A percentile compares a stretch with the other conserved stretches of the same genome.
Evolutionary conservation across 2,329 filamentous ascomycete genomes (phyloP).

Genomic region (Microascus cirrosus): DNA sequence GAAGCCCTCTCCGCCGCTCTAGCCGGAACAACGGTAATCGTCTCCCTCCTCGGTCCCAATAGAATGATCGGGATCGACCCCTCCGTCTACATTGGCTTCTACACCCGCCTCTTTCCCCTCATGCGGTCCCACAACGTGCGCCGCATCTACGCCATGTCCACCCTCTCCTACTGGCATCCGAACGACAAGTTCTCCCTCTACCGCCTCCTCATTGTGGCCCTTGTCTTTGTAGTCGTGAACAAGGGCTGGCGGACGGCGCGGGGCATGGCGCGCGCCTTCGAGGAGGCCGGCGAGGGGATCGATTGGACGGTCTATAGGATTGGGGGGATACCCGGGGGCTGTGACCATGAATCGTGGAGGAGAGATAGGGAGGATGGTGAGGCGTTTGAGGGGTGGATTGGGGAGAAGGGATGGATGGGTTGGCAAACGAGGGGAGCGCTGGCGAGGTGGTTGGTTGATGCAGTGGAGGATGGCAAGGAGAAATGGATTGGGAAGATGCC

Average conservation of each 20-base stretch:
- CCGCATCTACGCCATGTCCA: conserved; percentile 21
- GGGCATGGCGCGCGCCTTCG: conserved; percentile 11
- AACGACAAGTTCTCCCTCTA: conserved; percentile 14
- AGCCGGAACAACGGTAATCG: conserved; percentile 6
- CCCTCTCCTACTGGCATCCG: conserved; percentile 14
- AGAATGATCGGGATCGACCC: neutral
- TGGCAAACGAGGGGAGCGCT: conserved; percentile 11
- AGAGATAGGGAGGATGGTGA: conserved; percentile 14
- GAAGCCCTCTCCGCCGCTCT: conserved; percentile 6
- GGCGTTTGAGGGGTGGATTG: conserved; percentile 11
- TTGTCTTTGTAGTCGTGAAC: conserved; percentile 8
- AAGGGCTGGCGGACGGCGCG: conserved; percentile 11
- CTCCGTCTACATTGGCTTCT: conserved; percentile 8
- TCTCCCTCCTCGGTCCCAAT: conserved; percentile 15
- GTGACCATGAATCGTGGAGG: conserved; percentile 15
- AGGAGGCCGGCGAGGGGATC: conserved; percentile 10
- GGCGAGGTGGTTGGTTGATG: conserved; percentile 18
- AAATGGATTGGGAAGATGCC: conserved; percentile 14
- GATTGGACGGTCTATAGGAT: conserved; percentile 19
- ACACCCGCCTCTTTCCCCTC: conserved; percentile 11
- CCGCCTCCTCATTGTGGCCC: neutral
- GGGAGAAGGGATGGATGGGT: conserved; percentile 9
- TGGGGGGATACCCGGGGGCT: conserved; percentile 13
- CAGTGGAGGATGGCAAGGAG: conserved; percentile 8
- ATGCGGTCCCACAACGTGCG: conserved; percentile 17